These are phyloP conservation scores for Phaseolus coccineus DNA, from an alignment of 331 rosid genomes.

Conservation along the genomic window DNA sequence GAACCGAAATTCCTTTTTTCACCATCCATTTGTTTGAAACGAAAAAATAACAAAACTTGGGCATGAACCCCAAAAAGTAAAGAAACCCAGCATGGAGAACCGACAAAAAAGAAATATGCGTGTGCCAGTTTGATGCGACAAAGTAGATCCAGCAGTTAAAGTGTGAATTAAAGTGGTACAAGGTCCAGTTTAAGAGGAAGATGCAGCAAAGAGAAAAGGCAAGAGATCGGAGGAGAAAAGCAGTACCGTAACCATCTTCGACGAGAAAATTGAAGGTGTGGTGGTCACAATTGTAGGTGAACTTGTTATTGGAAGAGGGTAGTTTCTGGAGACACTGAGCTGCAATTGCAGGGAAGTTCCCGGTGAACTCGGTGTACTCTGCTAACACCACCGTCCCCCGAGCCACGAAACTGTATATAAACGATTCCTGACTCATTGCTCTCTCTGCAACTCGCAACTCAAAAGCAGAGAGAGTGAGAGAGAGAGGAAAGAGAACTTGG, in stretches of 20 bases:
- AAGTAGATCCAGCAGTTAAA: slow-evolving; percentile 59
- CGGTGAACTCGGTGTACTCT: slow-evolving; percentile 91
- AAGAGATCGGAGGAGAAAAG: slow-evolving; percentile 26
- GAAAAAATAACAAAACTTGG: slow-evolving; percentile 22
- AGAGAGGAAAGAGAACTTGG: background rate
- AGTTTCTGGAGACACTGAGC: slow-evolving; percentile 84
- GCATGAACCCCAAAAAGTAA: slow-evolving; percentile 34
- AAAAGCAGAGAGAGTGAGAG: background rate
- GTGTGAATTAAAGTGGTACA: slow-evolving; percentile 33
- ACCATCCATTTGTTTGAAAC: slow-evolving; percentile 10
- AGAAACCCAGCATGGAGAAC: background rate
- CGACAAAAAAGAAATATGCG: background rate
- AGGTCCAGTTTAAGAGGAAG: background rate
- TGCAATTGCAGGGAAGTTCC: slow-evolving; percentile 91
- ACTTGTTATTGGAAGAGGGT: slow-evolving; percentile 80
- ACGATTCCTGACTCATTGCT: slow-evolving; percentile 81
- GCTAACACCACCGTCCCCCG: slow-evolving; percentile 88
- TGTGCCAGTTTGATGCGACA: background rate
- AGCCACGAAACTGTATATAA: slow-evolving; percentile 86
- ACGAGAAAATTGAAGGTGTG: slow-evolving; percentile 87
- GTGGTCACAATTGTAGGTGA: slow-evolving; percentile 87
- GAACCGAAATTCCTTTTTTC: slow-evolving; percentile 9
- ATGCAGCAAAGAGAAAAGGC: background rate
- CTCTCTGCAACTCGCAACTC: slow-evolving; percentile 36
- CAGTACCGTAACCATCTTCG: slow-evolving; percentile 85